Base-by-base conservation (phyloP, 257 asterid genomes). In the Gynochthodes officinalis region DNA sequence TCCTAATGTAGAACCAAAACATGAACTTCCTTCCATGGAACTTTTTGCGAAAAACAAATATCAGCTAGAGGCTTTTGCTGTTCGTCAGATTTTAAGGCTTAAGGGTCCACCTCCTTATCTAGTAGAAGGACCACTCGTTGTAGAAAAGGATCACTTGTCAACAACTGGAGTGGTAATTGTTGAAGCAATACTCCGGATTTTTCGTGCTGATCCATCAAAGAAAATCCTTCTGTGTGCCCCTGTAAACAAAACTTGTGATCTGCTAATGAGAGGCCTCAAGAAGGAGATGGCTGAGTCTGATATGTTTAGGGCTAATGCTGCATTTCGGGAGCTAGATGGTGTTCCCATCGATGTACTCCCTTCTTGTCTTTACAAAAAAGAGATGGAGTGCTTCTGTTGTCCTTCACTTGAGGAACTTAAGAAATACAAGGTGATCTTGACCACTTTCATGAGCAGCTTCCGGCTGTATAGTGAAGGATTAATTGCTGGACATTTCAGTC, bases 261-360 rank as follows among this genome's bases (percentile, higher is more conserved):
- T 44, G 48, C 49, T 75, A 55, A 59, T 75, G 77, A 79, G 66
- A 58, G 63, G 53, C 61, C 80, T 79, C 21, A 75, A 64, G 66
- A 44, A 70, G 46, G 44, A 10, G 67, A 70, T 71, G 27, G 30
- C 76, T 1, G 79, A 71, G 27, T 42, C 76, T 18, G 74, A 71
- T 21, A 57, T 75, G 70, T 79, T 79, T 37, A 60, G 77, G 43
- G 83, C 77, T 62, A 75, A 79, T 75, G 82, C 82, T 42, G 76
- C 82, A 46, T 79, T 74, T 57, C 76, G 74, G 35, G 78, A 79
- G 67, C 15, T 71, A 35, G 77, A 79, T 48, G 80, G 67, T 21
- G 79, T 79, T 44, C 83, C 77, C 7, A 4, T 16, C 9, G 83
- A 79, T 63, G 67, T 75, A 37, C 80, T 79, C 27, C 74, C 67